These are phyloP conservation scores for Phytopythium kandeliae DNA, from an alignment of 352 stramenopile species.

Conservation along the genomic window DNA sequence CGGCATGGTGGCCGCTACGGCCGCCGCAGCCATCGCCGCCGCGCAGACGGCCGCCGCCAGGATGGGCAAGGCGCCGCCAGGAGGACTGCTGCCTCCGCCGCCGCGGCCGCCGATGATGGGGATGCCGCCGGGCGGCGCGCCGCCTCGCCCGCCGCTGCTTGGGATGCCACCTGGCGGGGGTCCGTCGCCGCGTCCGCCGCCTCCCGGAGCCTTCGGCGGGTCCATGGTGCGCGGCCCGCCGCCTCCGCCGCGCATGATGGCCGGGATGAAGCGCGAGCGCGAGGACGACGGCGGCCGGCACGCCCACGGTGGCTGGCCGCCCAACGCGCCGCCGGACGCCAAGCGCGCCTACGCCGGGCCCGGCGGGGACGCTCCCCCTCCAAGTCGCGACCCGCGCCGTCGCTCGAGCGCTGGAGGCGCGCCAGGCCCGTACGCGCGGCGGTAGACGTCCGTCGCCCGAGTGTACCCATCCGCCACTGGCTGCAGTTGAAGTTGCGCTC, in stretches of 20 bases:
- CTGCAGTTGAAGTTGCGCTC: too few relatives aligned
- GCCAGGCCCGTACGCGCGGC: background rate
- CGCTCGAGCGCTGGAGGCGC: background rate
- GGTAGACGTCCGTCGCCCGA: background rate
- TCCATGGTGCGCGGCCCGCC: slow-evolving; percentile 39
- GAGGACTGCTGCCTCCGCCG: background rate
- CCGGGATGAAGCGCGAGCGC: slow-evolving; percentile 34
- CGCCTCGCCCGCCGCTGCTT: background rate
- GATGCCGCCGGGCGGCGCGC: background rate
- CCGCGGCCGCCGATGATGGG: background rate
- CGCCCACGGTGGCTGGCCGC: slow-evolving; percentile 1
- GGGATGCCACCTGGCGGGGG: slow-evolving; percentile 14
- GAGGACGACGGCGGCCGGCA: slow-evolving; percentile 15
- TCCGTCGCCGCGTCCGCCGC: slow-evolving; percentile 4
- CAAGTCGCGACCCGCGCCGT: slow-evolving; percentile 4
- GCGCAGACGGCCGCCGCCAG: slow-evolving; percentile 16
- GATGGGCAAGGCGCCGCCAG: slow-evolving; percentile 8
- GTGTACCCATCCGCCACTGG: too few relatives aligned
- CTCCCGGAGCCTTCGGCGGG: slow-evolving; percentile 6
- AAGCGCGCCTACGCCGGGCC: background rate
- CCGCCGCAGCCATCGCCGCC: slow-evolving; percentile 26
- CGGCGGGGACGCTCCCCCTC: too few relatives aligned
- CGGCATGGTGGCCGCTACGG: slow-evolving; percentile 39
- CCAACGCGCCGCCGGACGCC: background rate
- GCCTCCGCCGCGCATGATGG: slow-evolving; percentile 38